A percentile compares a stretch with the other conserved stretches of the same genome.
Conservation (phyloP, 208 protist genomes). For the Herpetomonas tarakana region DNA sequence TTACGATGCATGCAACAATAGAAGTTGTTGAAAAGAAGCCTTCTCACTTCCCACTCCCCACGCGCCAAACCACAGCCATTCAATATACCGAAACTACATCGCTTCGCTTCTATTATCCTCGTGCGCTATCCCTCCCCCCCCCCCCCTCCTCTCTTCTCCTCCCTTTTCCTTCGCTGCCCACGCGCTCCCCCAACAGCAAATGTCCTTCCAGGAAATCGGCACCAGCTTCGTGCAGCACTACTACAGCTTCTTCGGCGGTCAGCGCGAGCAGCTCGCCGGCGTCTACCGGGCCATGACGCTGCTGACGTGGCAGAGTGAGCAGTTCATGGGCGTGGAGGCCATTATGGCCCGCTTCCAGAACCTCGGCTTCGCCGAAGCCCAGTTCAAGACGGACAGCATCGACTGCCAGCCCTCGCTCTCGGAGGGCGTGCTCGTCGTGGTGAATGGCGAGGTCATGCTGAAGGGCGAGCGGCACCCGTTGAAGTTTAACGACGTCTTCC, state of each 20-base stretch:
- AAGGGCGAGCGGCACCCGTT: conserved; percentile 78
- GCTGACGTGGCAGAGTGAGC: conserved; percentile 85
- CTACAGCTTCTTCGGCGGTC: conserved; percentile 76
- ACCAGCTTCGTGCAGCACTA: conserved; percentile 78
- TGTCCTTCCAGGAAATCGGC: conserved; percentile 78
- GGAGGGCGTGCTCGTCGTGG: conserved; percentile 73
- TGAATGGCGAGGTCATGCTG: conserved; percentile 81
- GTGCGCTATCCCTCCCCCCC: too few relatives aligned
- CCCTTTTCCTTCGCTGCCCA: too few relatives aligned
- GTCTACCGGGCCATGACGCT: conserved; percentile 78
- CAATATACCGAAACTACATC: too few relatives aligned
- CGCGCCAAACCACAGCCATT: too few relatives aligned
- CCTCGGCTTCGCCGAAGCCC: conserved; percentile 68
- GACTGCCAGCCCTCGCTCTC: conserved; percentile 81
- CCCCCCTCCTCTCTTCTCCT: too few relatives aligned
- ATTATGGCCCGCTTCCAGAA: conserved; percentile 82
- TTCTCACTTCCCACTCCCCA: too few relatives aligned
- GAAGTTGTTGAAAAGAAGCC: neutral
- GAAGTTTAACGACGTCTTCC: conserved; percentile 90
- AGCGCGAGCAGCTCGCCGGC: conserved; percentile 58
- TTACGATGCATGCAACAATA: neutral
- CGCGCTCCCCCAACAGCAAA: too few relatives aligned
- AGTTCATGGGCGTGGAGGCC: conserved; percentile 76
- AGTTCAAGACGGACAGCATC: conserved; percentile 76
- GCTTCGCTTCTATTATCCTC: too few relatives aligned